Conservation (phyloP, 2,329 filamentous ascomycete genomes). For the Colletotrichum nymphaeae region DNA sequence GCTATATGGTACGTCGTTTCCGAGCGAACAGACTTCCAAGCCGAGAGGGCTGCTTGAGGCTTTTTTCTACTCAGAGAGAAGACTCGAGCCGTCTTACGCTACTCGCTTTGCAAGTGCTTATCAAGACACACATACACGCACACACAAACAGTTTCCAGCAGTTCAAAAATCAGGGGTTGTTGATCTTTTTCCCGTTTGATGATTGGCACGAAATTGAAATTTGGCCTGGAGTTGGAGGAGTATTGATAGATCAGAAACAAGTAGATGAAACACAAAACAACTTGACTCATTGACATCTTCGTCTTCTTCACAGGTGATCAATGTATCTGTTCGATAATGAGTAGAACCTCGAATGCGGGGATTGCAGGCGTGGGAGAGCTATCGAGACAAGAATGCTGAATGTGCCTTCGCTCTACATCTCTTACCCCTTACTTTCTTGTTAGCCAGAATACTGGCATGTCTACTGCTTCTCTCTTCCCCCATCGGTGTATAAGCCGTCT, state of each 20-base stretch:
- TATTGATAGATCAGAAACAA: neutral
- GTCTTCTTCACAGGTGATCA: neutral
- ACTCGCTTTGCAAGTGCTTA: slow-evolving; percentile 22
- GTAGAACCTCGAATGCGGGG: too few relatives aligned
- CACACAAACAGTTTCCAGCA: neutral
- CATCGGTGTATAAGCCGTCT: too few relatives aligned
- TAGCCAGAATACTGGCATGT: too few relatives aligned
- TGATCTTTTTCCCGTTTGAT: too few relatives aligned
- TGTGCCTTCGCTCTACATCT: too few relatives aligned
- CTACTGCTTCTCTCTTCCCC: too few relatives aligned
- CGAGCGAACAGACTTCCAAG: slow-evolving; percentile 54
- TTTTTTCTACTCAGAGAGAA: neutral
- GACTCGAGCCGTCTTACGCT: neutral
- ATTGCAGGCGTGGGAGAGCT: neutral
- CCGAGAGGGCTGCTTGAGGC: slow-evolving; percentile 27
- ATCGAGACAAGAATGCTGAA: too few relatives aligned
- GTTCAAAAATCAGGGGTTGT: too few relatives aligned
- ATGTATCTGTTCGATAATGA: too few relatives aligned
- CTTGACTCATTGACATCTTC: neutral
- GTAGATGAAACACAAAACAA: neutral
- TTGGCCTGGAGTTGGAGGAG: neutral
- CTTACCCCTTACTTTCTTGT: too few relatives aligned
- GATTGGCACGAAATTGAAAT: neutral
- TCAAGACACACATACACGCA: neutral
- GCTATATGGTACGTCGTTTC: slow-evolving; percentile 75